Base-by-base conservation (phyloP, 495 filamentous ascomycete genomes). In the Podospora sp. region DNA sequence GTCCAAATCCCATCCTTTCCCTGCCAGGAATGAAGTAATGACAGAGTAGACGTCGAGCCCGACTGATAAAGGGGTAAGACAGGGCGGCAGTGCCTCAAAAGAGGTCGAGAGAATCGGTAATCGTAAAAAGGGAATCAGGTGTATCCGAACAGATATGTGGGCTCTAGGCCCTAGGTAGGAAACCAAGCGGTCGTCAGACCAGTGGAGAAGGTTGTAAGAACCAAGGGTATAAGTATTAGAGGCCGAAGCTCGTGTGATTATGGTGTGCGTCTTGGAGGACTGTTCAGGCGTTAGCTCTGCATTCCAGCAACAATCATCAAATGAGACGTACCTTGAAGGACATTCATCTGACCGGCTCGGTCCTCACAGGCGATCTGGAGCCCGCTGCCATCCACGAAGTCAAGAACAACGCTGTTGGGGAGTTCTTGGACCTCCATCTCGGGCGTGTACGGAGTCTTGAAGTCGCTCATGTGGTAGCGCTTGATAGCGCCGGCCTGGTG, bases 341-440 rank as follows among this genome's bases (percentile, higher is more conserved):
- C 82, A 65, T 85, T 85, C 27, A 83, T 77, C 76, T 94, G 92
- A n/a, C 89, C 88, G 60, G 86, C 84, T 58, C 87, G 78, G 66
- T 92, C 91, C 78, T 92, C 91, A 76, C 92, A 94, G 29, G 93
- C 93, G 75, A 92, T 88, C 76, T 97, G 93, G 50, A 97, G 82
- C 24, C 87, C 89, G 64, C 89, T 90, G n/a, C 92, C 92, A 71
- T 93, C 91, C 7, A 89, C 74, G 71, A 96, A 93, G 71, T 96
- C 92, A 51, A 97, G 82, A 50, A 94, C 77, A 18, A 97, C 90
- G 74, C 91, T 94, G 73, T 96, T 90, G 11, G 93, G 91, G 46
- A 97, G 77, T 79, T 97, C 94, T 77, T 96, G 90, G 69, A 90
- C 81, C 66, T 97, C 94, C 69, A 94, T 88, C 77, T 96, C 92